Conservation (phyloP, 2,329 filamentous ascomycete genomes). For the Xylariaceae sp. region DNA sequence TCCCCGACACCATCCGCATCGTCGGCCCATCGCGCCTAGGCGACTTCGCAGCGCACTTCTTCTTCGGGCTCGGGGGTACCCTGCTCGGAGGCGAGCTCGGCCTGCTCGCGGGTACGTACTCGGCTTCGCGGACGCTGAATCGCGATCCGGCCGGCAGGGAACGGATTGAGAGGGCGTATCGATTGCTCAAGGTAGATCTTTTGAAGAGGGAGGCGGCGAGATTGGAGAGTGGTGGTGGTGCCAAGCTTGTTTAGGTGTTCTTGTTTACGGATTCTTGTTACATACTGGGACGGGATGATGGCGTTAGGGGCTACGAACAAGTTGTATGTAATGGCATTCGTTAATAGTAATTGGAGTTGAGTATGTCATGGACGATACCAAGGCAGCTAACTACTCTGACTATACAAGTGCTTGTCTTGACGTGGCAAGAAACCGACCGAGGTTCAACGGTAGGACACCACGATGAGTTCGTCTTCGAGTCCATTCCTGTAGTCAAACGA, state of each 20-base stretch:
- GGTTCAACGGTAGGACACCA: no score
- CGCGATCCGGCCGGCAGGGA: conserved; percentile 48
- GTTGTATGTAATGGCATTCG: no score
- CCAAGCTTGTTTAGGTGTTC: background rate
- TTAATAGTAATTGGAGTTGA: no score
- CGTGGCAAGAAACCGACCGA: no score
- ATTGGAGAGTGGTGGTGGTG: conserved; percentile 40
- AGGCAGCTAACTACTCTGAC: no score
- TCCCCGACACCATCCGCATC: conserved; percentile 56
- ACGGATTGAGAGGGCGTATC: conserved; percentile 59
- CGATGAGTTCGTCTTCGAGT: no score
- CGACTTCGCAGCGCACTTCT: conserved; percentile 57
- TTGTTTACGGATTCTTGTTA: background rate
- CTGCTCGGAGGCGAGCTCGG: conserved; percentile 62
- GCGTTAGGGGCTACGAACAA: background rate
- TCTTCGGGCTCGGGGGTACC: conserved; percentile 56
- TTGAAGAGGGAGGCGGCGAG: conserved; percentile 53
- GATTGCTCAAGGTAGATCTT: conserved; percentile 58
- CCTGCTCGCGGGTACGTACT: conserved; percentile 50
- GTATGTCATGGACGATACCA: no score
- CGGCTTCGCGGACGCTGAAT: conserved; percentile 48
- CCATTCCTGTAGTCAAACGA: no score
- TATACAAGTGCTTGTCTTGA: no score
- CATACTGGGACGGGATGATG: background rate
- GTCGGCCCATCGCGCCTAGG: conserved; percentile 53